phyloP scores from a whole-genome alignment of 805 yeast genomes.

The Lipomyces kockii region DNA sequence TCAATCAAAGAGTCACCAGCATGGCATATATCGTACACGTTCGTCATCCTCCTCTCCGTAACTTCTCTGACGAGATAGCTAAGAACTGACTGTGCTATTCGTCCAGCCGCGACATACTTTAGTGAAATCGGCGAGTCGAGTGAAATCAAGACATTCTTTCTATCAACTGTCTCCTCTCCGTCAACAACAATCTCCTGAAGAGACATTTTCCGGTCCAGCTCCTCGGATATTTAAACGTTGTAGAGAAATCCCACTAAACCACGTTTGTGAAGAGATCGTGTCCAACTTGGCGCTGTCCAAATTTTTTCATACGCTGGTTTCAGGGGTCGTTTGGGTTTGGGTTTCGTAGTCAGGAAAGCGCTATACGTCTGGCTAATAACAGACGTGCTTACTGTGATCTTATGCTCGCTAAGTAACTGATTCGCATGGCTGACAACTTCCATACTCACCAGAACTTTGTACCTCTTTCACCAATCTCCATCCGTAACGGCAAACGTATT shows the following conservation, averaged over 20 bases:
- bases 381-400: neutral
- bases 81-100: conserved; percentile 32
- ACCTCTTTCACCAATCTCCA: neutral
- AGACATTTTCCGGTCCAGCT: conserved; percentile 13
- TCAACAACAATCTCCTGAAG: conserved; percentile 23
- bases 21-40: conserved; percentile 58
- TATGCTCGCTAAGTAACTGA: neutral
- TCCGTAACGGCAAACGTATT: neutral
- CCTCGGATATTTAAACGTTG: neutral
- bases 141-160: conserved; percentile 20
- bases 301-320: neutral
- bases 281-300: neutral
- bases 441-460: neutral
- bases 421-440: neutral
- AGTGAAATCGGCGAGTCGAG: conserved; percentile 24
- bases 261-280: neutral
- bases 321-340: neutral
- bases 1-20: conserved; percentile 77
- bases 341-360: neutral
- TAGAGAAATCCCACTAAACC: no score
- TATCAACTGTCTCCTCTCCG: conserved; percentile 13
- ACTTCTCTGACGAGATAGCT: conserved; percentile 17
- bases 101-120: conserved; percentile 33
- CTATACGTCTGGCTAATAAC: neutral
- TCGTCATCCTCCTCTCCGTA: conserved; percentile 17